A percentile compares a stretch with the other conserved stretches of the same genome.
Evolutionary conservation across 2,329 filamentous ascomycete genomes (phyloP).

Genomic region (Claviceps spartinae): DNA sequence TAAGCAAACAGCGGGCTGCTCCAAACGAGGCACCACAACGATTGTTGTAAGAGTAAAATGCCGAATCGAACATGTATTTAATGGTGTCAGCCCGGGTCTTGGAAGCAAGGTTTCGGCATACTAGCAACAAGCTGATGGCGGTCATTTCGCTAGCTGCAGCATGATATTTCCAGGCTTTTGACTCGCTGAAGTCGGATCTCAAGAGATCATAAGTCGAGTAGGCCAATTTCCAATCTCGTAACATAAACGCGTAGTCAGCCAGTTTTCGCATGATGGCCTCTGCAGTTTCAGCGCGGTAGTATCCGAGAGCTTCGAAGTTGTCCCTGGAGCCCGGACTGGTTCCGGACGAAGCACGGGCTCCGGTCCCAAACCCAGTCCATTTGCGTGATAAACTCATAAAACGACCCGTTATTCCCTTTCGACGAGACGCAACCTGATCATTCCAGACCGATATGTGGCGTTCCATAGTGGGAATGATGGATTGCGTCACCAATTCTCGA

Average conservation of each 20-base stretch:
- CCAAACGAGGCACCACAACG: slow-evolving; percentile 69
- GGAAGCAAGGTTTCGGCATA: slow-evolving; percentile 54
- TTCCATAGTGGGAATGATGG: slow-evolving; percentile 92
- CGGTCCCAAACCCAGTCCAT: slow-evolving; percentile 68
- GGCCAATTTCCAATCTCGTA: slow-evolving; percentile 88
- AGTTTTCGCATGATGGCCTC: slow-evolving; percentile 89
- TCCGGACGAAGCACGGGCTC: slow-evolving; percentile 45
- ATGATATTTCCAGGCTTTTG: slow-evolving; percentile 94
- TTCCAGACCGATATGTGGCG: slow-evolving; percentile 86
- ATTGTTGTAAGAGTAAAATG: slow-evolving; percentile 84
- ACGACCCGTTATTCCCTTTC: slow-evolving; percentile 79
- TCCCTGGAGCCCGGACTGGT: slow-evolving; percentile 36
- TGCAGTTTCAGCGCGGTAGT: slow-evolving; percentile 69
- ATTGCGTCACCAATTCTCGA: slow-evolving; percentile 89
- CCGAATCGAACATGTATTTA: slow-evolving; percentile 77
- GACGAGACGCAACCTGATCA: slow-evolving; percentile 83
- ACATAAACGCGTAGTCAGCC: slow-evolving; percentile 92
- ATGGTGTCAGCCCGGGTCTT: slow-evolving; percentile 71
- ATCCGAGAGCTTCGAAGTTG: slow-evolving; percentile 72
- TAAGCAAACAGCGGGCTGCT: slow-evolving; percentile 60
- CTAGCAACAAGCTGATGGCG: slow-evolving; percentile 68
- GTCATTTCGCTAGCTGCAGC: slow-evolving; percentile 94
- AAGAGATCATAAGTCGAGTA: slow-evolving; percentile 86
- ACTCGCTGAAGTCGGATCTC: slow-evolving; percentile 76
- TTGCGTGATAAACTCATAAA: slow-evolving; percentile 89